These are phyloP conservation scores for Allium fistulosum DNA, from an alignment of 106 monocot species.

Conservation along the genomic window DNA sequence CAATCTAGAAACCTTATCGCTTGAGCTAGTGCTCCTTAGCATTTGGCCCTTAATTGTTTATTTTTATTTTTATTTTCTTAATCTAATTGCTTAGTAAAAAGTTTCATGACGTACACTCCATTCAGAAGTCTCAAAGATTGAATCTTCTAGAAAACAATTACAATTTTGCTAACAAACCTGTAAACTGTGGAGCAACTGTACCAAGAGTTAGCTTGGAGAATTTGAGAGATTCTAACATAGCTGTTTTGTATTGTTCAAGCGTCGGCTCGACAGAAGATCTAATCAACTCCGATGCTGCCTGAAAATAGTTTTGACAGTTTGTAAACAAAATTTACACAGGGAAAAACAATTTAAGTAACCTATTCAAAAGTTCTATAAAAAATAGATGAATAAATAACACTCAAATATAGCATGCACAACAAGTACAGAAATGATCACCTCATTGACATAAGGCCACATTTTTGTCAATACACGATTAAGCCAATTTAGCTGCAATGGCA, in stretches of 20 bases:
- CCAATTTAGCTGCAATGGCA: conserved; percentile 81
- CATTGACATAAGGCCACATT: conserved; percentile 96
- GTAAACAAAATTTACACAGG: no score
- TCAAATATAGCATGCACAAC: no score
- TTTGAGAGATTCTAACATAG: conserved; percentile 61
- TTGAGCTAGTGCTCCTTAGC: not conserved
- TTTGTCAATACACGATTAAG: conserved; percentile 71
- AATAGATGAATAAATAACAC: no score
- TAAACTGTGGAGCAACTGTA: conserved; percentile 96
- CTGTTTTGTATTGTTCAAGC: conserved; percentile 79
- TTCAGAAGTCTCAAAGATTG: not conserved
- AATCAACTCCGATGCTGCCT: conserved; percentile 97
- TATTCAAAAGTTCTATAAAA: no score
- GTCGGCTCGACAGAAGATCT: conserved; percentile 79
- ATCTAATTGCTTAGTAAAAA: not conserved
- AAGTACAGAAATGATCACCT: conserved; percentile 29
- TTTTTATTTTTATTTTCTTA: not conserved
- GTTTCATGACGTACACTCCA: not conserved
- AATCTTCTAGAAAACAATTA: no score
- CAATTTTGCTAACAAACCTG: conserved; percentile 31
- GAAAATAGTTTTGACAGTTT: not conserved
- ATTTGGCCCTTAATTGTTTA: no score
- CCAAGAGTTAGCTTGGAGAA: conserved; percentile 97
- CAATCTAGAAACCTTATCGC: no score
- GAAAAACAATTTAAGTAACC: no score